Evolutionary conservation across 495 filamentous ascomycete genomes (phyloP), one percentile per base, ranked within the genome.

Genomic region (Terfezia boudieri): DNA sequence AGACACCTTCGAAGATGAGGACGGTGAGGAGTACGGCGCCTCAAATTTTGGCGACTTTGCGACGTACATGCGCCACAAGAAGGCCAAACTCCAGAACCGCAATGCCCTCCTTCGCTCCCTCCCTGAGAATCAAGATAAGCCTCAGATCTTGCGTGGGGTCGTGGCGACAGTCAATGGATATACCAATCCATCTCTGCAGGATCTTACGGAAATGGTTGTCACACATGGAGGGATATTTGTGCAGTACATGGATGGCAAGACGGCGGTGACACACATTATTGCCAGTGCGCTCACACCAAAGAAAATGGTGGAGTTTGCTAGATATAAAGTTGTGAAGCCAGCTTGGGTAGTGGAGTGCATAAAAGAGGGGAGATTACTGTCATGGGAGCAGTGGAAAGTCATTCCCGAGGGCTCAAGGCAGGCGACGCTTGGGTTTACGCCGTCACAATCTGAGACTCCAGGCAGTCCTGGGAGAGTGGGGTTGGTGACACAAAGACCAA

Each of bases 201-300:
- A 94, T 58, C 73, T 98, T 9, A 86, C 92, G 65, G 76, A 72
- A 41, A 71, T 94, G 22, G 80, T 96, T 43, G 87, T 95, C 37
- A 79, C 76, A 58, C 78, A 96, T 77, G 89, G 90, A 11, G 90
- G 88, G 26, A 84, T 82, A 1, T 95, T 94, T 62, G 76, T 92
- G 53, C 89, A 95, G 64, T 94, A 95, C 64, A 71, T 96, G n/a
- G 85, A 90, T 64, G 80, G 81, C 37, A 96, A 95, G 71, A 95
- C 88, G 0, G 76, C 78, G 60, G 86, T 86, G 0, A 98, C 90
- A 2, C 92, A 96, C 66, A 92, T 98, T 61, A 86, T 98, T 61
- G 86, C 89, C 6, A 86, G 83, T 49, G 80, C 78, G 53, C 73
- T 98, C 37, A 89, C 90, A 2, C 84, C 84, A 0, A 96, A 94